Evolutionary conservation across 1,284 basidiomycete species (phyloP).

Genomic region (Heterobasidion parviporum): DNA sequence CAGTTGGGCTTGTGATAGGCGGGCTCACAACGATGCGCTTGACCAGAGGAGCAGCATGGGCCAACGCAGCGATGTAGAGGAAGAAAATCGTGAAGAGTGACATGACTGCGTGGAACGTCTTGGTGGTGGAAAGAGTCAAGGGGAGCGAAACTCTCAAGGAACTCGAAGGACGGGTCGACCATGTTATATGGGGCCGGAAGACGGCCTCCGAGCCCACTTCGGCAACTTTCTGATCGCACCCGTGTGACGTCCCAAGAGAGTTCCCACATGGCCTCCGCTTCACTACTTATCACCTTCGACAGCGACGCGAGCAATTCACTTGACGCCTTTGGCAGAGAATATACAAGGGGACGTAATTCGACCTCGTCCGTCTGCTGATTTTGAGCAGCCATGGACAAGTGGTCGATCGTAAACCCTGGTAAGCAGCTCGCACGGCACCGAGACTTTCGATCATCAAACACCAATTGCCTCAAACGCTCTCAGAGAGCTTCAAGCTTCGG

Average conservation of each 20-base stretch:
- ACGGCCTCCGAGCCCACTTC: neutral
- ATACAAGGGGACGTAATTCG: too few species aligned
- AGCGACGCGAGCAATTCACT: too few species aligned
- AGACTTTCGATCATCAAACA: too few species aligned
- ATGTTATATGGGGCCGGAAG: neutral
- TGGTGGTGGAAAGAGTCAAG: neutral
- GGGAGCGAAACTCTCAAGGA: neutral
- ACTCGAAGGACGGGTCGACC: neutral
- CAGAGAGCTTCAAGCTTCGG: too few species aligned
- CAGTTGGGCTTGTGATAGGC: constrained; percentile 46
- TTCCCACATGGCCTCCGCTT: neutral
- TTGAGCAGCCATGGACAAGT: too few species aligned
- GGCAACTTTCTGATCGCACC: constrained; percentile 1
- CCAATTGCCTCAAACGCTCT: too few species aligned
- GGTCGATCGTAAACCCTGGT: too few species aligned
- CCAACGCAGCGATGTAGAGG: constrained; percentile 4
- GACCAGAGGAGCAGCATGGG: constrained; percentile 27
- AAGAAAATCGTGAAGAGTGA: constrained; percentile 6
- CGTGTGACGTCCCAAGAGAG: neutral
- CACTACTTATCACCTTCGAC: neutral
- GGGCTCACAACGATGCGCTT: constrained; percentile 46
- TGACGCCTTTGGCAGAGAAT: too few species aligned
- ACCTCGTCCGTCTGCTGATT: too few species aligned
- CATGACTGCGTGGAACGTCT: constrained; percentile 8
- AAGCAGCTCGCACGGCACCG: too few species aligned